Evolutionary conservation across 2,329 filamentous ascomycete species (phyloP).

Genomic region (Paradendryphiella salina): DNA sequence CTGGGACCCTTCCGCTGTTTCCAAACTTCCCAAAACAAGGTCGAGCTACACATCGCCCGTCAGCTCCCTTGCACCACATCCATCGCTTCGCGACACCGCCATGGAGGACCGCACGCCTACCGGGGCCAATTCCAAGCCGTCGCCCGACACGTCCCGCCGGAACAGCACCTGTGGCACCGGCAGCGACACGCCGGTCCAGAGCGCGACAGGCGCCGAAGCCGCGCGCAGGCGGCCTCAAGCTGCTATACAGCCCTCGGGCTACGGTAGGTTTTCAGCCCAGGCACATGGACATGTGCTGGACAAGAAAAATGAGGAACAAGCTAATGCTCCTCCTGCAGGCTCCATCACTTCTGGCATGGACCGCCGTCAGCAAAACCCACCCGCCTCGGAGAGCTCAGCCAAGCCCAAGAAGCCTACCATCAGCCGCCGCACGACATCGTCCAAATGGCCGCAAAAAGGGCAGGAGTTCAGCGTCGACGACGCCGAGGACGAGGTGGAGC

Average conservation of each 20-base stretch:
- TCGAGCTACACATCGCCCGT: constrained; percentile 7
- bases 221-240: constrained; percentile 38
- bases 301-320: not conserved
- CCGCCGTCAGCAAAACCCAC: constrained; percentile 31
- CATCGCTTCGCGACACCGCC: constrained; percentile 17
- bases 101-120: constrained; percentile 40
- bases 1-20: constrained; percentile 12
- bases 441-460: constrained; percentile 73
- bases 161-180: constrained; percentile 33
- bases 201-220: constrained; percentile 27
- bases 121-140: constrained; percentile 28
- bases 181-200: constrained; percentile 27
- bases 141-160: constrained; percentile 30
- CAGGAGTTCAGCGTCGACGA: constrained; percentile 92
- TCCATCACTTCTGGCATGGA: constrained; percentile 43
- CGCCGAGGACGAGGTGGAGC: constrained; percentile 76
- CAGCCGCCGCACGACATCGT: constrained; percentile 74
- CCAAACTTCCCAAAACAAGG: constrained; percentile 8
- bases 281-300: not conserved
- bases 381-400: constrained; percentile 24
- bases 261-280: constrained; percentile 30
- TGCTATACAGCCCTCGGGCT: constrained; percentile 36
- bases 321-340: constrained; percentile 26
- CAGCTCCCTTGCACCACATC: not conserved
- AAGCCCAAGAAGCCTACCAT: constrained; percentile 71